These are phyloP conservation scores for Eutypella sp. DNA, from an alignment of 2,329 filamentous ascomycete species.

Conservation along the genomic window DNA sequence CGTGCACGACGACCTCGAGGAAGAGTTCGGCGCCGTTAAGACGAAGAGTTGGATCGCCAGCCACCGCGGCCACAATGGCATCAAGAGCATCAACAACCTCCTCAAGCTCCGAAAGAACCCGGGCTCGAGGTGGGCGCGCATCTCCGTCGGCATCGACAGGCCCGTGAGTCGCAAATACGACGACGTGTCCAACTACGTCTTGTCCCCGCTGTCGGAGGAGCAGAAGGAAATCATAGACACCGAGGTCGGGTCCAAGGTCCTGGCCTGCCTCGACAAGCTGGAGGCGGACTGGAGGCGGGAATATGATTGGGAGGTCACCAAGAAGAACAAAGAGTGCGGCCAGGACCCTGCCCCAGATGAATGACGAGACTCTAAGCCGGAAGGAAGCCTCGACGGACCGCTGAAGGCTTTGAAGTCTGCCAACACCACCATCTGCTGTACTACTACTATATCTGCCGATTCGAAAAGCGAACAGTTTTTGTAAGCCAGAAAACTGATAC, in stretches of 20 bases:
- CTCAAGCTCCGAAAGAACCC: slow-evolving; percentile 40
- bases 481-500: no score
- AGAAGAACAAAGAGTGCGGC: no score
- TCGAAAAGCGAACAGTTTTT: no score
- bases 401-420: no score
- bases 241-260: slow-evolving; percentile 47
- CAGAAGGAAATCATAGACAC: slow-evolving; percentile 49
- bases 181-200: slow-evolving; percentile 72
- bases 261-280: slow-evolving; percentile 43
- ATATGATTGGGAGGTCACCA: no score
- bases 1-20: slow-evolving; percentile 85
- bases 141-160: slow-evolving; percentile 85
- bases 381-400: no score
- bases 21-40: slow-evolving; percentile 60
- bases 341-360: no score
- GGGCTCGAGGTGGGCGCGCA: slow-evolving; percentile 45
- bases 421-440: no score
- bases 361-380: no score
- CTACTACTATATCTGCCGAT: no score
- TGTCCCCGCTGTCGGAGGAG: slow-evolving; percentile 56
- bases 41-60: slow-evolving; percentile 60
- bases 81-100: slow-evolving; percentile 59
- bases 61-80: slow-evolving; percentile 67
- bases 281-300: slow-evolving; percentile 31
- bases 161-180: slow-evolving; percentile 62